Conservation (phyloP, 352 stramenopile species). For the Globisporangium nagaii region DNA sequence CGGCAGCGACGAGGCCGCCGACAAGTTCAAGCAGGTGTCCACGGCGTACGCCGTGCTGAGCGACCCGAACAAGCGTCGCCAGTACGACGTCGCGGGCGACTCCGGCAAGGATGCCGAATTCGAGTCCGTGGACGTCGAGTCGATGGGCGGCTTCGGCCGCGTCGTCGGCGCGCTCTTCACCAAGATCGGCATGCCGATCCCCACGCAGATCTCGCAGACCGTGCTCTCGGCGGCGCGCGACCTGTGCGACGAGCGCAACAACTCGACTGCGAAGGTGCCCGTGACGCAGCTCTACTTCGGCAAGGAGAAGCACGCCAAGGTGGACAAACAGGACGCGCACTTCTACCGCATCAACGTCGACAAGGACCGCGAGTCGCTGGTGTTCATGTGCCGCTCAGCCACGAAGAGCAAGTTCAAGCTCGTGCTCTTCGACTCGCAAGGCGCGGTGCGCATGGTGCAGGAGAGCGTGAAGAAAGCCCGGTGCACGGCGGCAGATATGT, state of each 20-base stretch:
- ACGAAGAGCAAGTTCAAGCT: conserved; percentile 89
- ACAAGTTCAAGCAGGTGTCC: conserved; percentile 84
- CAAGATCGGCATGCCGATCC: conserved; percentile 86
- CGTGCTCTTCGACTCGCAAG: conserved; percentile 77
- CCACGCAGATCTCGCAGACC: conserved; percentile 83
- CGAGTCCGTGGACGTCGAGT: conserved; percentile 78
- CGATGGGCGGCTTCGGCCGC: conserved; percentile 78
- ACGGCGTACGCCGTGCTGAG: conserved; percentile 84
- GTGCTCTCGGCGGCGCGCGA: conserved; percentile 75
- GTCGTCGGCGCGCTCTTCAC: conserved; percentile 84
- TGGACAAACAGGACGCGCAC: conserved; percentile 87
- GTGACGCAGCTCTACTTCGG: conserved; percentile 71
- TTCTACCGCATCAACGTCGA: conserved; percentile 81
- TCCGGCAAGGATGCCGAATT: conserved; percentile 73
- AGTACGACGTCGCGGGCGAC: conserved; percentile 78
- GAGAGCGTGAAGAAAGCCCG: conserved; percentile 72
- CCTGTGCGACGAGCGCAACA: conserved; percentile 72
- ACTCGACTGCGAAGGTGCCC: conserved; percentile 39
- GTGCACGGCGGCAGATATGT: conserved; percentile 86
- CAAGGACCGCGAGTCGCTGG: conserved; percentile 63
- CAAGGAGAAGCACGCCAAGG: conserved; percentile 60
- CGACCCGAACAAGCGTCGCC: conserved; percentile 83
- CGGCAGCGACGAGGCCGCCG: conserved; percentile 63
- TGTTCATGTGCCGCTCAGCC: conserved; percentile 77
- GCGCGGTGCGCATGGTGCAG: conserved; percentile 79